Percentiles rank a stretch among this genome's conserved stretches.
Conservation (phyloP, 306 rosid genomes). For the Quercus berberidifolia region DNA sequence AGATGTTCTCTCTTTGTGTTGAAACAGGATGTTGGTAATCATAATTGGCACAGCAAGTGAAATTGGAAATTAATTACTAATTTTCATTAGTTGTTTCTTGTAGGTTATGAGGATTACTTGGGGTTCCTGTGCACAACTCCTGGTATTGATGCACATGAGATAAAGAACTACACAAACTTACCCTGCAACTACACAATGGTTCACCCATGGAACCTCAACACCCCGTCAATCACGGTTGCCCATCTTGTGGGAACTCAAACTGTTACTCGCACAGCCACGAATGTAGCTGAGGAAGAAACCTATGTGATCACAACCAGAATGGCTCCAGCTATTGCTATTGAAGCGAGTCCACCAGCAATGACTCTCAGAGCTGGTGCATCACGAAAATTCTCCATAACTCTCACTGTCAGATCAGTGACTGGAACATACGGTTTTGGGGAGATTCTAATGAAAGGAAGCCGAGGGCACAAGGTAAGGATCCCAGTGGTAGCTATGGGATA, state of each 20-base stretch:
- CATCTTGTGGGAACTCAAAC: conserved; percentile 73
- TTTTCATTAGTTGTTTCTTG: conserved; percentile 18
- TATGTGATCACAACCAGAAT: conserved; percentile 74
- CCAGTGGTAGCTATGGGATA: conserved; percentile 88
- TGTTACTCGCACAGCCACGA: conserved; percentile 74
- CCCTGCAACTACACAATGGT: conserved; percentile 78
- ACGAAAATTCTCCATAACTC: conserved; percentile 55
- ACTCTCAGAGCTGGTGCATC: conserved; percentile 68
- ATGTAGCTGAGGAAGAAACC: conserved; percentile 90
- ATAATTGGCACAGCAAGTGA: not conserved
- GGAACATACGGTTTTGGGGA: conserved; percentile 85
- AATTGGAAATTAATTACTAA: not conserved
- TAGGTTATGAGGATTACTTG: conserved; percentile 86
- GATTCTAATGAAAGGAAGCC: conserved; percentile 82
- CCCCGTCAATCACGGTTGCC: conserved; percentile 81
- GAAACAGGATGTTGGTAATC: not conserved
- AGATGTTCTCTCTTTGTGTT: not conserved
- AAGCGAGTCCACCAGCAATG: conserved; percentile 82
- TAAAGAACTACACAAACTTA: conserved; percentile 60
- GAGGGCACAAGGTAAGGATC: conserved; percentile 96
- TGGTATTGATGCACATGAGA: conserved; percentile 65
- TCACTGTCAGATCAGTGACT: conserved; percentile 64
- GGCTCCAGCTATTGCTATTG: conserved; percentile 84
- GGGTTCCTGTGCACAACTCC: conserved; percentile 97
- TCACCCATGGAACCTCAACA: conserved; percentile 78